These are phyloP conservation scores for Geoglossum cookeanum DNA, from an alignment of 2,329 filamentous ascomycete species.

Conservation along the genomic window DNA sequence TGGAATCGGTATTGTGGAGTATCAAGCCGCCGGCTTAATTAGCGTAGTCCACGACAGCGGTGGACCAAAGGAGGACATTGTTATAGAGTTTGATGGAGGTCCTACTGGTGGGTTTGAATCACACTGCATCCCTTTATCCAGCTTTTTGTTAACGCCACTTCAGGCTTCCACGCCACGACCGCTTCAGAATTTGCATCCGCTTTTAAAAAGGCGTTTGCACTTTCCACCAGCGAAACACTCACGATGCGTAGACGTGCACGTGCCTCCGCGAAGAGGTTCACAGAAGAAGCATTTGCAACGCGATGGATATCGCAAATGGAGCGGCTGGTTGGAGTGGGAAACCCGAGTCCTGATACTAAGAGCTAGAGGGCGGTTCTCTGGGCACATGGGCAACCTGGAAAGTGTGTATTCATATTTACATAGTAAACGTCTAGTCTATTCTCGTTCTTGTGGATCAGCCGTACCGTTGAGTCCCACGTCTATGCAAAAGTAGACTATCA, in stretches of 20 bases:
- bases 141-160: slow-evolving; percentile 5
- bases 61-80: slow-evolving; percentile 85
- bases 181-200: slow-evolving; percentile 59
- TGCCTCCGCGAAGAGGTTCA: slow-evolving; percentile 64
- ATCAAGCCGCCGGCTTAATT: slow-evolving; percentile 85
- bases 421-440: no score
- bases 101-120: background rate
- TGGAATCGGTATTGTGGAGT: slow-evolving; percentile 94
- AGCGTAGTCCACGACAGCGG: slow-evolving; percentile 86
- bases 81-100: slow-evolving; percentile 19
- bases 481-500: no score
- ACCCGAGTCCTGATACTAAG: background rate
- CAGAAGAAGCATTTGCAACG: slow-evolving; percentile 64
- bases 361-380: background rate
- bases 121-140: no score
- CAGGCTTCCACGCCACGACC: slow-evolving; percentile 72
- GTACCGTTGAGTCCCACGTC: no score
- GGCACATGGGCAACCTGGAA: no score
- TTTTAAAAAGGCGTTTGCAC: slow-evolving; percentile 56
- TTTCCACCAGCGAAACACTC: slow-evolving; percentile 44
- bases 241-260: slow-evolving; percentile 60
- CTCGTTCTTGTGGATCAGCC: no score
- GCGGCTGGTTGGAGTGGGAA: slow-evolving; percentile 37
- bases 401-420: no score
- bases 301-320: slow-evolving; percentile 64